Percentiles rank a stretch among this genome's conserved stretches.
phyloP scores from a whole-genome alignment of 257 asterid species.

The Solanum lycopersicoides region DNA sequence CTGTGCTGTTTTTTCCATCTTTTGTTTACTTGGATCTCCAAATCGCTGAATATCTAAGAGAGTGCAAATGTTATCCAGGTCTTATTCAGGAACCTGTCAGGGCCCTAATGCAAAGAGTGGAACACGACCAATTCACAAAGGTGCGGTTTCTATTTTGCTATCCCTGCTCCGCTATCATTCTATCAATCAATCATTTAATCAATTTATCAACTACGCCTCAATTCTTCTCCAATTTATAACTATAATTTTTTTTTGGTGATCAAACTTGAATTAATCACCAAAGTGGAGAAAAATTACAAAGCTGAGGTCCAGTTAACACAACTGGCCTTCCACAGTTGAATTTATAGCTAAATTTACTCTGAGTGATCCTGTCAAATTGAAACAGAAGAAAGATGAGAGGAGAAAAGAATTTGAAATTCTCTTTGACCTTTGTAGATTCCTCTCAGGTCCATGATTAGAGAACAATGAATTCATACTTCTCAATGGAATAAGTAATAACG shows the following conservation, averaged over 20 bases:
- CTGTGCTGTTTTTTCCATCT: background rate
- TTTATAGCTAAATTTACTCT: background rate
- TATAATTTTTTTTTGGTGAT: too few species aligned
- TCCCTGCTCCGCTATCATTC: conserved; percentile 2
- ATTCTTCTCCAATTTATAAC: background rate
- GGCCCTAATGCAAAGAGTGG: conserved; percentile 67
- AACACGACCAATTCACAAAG: conserved; percentile 61
- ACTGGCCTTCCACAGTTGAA: too few species aligned
- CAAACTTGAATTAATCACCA: too few species aligned
- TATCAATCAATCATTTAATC: background rate
- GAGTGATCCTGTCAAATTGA: background rate
- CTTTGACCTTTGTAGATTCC: background rate
- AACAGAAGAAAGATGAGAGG: background rate
- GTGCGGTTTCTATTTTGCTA: conserved; percentile 22
- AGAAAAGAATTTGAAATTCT: background rate
- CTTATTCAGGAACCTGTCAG: conserved; percentile 75
- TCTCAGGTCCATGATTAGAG: background rate
- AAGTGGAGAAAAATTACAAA: too few species aligned
- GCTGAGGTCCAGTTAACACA: too few species aligned
- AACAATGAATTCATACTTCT: background rate
- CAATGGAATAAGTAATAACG: background rate
- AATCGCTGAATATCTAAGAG: background rate
- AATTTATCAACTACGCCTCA: background rate
- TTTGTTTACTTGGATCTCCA: background rate
- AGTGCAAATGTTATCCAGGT: conserved; percentile 35